Conservation (phyloP, 441 rosid genomes). For the Syzygium malaccense region DNA sequence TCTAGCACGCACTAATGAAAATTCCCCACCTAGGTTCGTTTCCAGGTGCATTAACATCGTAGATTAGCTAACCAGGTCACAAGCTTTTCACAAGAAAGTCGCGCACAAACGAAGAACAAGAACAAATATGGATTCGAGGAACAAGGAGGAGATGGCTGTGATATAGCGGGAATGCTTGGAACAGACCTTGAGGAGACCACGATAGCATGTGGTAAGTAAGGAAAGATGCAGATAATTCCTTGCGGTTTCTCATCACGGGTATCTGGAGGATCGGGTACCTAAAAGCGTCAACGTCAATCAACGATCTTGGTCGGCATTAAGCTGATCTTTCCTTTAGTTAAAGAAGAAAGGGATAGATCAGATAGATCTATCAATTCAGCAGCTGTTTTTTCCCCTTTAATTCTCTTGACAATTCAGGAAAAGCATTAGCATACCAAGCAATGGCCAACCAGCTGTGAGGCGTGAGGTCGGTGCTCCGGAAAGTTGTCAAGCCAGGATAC, state of each 20-base stretch:
- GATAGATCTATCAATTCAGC: background rate
- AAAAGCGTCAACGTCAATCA: background rate
- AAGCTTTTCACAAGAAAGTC: background rate
- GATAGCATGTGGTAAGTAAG: conserved; percentile 35
- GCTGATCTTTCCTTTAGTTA: background rate
- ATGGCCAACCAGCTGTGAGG: conserved; percentile 29
- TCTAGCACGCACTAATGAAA: background rate
- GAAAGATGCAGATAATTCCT: conserved; percentile 32
- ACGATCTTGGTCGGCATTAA: background rate
- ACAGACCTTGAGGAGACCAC: conserved; percentile 27
- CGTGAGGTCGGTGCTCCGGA: conserved; percentile 19
- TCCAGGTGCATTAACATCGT: background rate
- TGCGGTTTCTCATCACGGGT: conserved; percentile 17
- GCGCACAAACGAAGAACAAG: background rate
- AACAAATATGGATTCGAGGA: background rate
- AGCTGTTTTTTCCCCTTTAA: background rate
- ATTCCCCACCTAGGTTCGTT: background rate
- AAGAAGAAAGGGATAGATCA: background rate
- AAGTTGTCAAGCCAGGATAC: conserved; percentile 8
- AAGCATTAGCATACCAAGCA: conserved; percentile 22
- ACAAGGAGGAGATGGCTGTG: background rate
- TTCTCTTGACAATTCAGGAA: background rate
- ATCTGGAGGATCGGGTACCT: conserved; percentile 51
- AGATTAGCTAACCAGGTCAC: background rate
- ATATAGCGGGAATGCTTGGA: background rate